Evolutionary conservation across 345 rosid species (phyloP), one percentile per base, ranked within the genome.

Genomic region (Punica granatum): DNA sequence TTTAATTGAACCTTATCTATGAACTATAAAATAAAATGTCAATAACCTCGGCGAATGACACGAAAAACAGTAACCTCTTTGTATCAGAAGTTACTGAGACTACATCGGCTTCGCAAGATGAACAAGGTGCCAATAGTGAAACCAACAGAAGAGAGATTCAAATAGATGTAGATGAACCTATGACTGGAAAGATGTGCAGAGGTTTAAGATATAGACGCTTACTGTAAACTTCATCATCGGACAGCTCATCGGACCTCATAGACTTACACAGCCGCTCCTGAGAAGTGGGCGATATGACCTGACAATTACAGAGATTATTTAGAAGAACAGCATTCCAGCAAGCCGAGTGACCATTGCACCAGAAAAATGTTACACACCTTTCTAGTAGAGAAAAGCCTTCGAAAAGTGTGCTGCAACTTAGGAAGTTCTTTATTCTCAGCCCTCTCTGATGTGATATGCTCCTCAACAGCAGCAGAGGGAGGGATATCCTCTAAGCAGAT

Each of bases 241-340:
- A 78, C 59, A 81, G 69, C 59, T 73, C 81, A 0, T 66, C 51
- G 41, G 74, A 77, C 68, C 87, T 81, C 88, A 89, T 73, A 68
- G 91, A 89, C 70, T 85, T 79, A 63, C 87, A 59, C 59, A 93
- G 87, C 75, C 76, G 78, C 63, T 82, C 84, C 80, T 82, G 98
- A 46, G 96, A 83, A 60, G 75, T 69, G 31, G 97, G 96, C 73
- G 98, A 93, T 72, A 93, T 86, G 69, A 69, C 78, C 98, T 90
- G 94, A 70, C 79, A 80, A 37, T 65, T 36, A 49, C 72, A 60
- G 37, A 37, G 73, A 39, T 21, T 16, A 18, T 8, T 65, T 30
- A 77, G 65, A 79, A 39, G 64, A 37, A 39, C 21, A 19, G 13
- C 15, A 18, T 34, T 21, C 8, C 30, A 63, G 26, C 30, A 7